phyloP scores from a whole-genome alignment of 2,329 filamentous ascomycete species.

The Penicillium sp. region DNA sequence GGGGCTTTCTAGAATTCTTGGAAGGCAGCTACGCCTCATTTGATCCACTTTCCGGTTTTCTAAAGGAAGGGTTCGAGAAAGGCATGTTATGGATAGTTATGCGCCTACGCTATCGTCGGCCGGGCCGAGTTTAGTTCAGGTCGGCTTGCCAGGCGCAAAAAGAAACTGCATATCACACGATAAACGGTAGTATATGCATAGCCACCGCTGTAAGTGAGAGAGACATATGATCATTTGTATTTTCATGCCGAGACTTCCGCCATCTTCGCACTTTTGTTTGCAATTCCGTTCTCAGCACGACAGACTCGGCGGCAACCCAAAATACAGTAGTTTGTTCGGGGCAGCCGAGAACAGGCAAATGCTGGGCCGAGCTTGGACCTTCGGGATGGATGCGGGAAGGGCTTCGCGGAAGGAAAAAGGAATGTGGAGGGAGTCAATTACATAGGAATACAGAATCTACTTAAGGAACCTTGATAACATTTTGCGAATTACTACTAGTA shows the following conservation, averaged over 20 bases:
- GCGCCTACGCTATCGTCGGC: not conserved
- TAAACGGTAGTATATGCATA: not conserved
- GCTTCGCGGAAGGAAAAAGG: not conserved
- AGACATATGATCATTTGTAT: not conserved
- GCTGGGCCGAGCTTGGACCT: not conserved
- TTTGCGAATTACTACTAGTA: not conserved
- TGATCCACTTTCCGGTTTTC: constrained; percentile 1
- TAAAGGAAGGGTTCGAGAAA: not conserved
- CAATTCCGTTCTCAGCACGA: not conserved
- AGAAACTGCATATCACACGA: not conserved
- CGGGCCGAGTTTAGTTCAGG: constrained; percentile 4
- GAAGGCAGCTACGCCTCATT: not conserved
- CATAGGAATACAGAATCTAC: not conserved
- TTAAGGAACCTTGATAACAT: not conserved
- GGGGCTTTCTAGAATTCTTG: not conserved
- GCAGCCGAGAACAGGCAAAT: not conserved
- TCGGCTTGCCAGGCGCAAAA: not conserved
- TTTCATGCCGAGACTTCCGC: not conserved
- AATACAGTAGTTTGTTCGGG: not conserved
- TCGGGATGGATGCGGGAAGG: constrained; percentile 7
- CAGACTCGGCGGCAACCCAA: not conserved
- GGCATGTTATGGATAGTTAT: not conserved
- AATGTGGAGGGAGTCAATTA: not conserved
- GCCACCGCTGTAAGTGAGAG: not conserved
- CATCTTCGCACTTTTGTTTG: not conserved